A percentile compares a stretch with the other conserved stretches of the same genome.
Evolutionary conservation across 2,329 filamentous ascomycete genomes (phyloP).

Genomic region (Colletotrichum shisoi): DNA sequence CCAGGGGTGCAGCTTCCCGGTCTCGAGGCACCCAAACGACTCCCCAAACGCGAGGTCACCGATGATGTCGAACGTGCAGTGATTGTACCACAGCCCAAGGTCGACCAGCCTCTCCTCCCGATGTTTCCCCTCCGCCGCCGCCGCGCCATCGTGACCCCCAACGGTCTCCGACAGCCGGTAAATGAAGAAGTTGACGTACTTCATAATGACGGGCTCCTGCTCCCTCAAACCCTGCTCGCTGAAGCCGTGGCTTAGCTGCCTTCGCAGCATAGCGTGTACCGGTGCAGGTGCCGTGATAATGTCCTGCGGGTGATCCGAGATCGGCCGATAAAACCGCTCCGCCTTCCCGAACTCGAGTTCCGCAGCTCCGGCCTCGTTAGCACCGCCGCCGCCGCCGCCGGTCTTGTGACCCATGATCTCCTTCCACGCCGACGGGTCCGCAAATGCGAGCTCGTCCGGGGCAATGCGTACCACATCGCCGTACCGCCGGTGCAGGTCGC

Average conservation of each 20-base stretch:
- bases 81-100: slow-evolving; percentile 45
- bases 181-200: slow-evolving; percentile 53
- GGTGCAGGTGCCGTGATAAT: slow-evolving; percentile 39
- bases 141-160: background rate
- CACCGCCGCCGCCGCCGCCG: background rate
- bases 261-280: slow-evolving; percentile 35
- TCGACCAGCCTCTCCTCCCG: slow-evolving; percentile 32
- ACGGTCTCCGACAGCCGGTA: slow-evolving; percentile 46
- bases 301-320: slow-evolving; percentile 1
- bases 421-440: slow-evolving; percentile 48
- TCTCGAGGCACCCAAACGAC: slow-evolving; percentile 44
- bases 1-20: slow-evolving; percentile 37
- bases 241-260: slow-evolving; percentile 41
- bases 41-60: slow-evolving; percentile 46
- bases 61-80: slow-evolving; percentile 46
- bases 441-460: slow-evolving; percentile 58
- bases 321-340: slow-evolving; percentile 28
- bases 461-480: slow-evolving; percentile 57
- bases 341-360: slow-evolving; percentile 25
- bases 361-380: background rate
- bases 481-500: slow-evolving; percentile 48
- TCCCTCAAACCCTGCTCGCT: slow-evolving; percentile 41
- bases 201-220: slow-evolving; percentile 46
- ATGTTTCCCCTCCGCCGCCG: background rate
- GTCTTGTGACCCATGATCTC: slow-evolving; percentile 51